phyloP scores from a whole-genome alignment of 495 filamentous ascomycete genomes.

The Clavariopsis aquatica region DNA sequence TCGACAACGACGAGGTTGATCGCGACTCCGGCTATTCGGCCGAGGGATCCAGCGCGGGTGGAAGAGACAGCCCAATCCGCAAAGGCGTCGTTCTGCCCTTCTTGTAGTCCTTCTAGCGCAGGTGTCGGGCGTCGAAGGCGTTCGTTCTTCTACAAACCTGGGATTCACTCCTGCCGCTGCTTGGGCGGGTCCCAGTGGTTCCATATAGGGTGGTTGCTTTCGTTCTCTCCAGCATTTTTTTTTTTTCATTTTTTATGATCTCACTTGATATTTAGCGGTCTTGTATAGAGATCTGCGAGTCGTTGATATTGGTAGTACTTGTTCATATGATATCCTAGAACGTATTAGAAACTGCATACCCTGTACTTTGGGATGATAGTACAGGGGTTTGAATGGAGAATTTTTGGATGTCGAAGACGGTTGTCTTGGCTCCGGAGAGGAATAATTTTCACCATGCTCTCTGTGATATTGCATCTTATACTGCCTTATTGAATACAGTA shows the following conservation, averaged over 20 bases:
- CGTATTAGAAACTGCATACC: slow-evolving; percentile 11
- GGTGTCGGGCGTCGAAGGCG: neutral
- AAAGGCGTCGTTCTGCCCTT: slow-evolving; percentile 32
- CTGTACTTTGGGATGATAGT: neutral
- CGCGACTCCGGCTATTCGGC: slow-evolving; percentile 38
- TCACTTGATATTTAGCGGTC: neutral
- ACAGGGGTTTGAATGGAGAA: neutral
- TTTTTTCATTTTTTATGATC: slow-evolving; percentile 2
- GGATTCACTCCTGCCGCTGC: slow-evolving; percentile 22
- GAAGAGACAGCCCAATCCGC: slow-evolving; percentile 35
- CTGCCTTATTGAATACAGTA: too few species aligned
- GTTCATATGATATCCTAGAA: slow-evolving; percentile 20
- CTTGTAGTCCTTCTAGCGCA: slow-evolving; percentile 14
- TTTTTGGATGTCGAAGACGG: neutral
- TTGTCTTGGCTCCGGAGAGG: neutral
- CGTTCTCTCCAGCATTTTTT: too few species aligned
- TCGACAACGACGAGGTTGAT: slow-evolving; percentile 54
- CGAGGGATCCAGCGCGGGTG: slow-evolving; percentile 35
- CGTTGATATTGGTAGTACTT: neutral
- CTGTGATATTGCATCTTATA: too few species aligned
- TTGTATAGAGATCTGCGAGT: neutral
- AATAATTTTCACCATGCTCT: neutral
- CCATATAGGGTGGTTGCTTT: neutral
- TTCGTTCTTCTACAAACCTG: neutral
- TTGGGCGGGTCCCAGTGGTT: slow-evolving; percentile 32